phyloP scores from a whole-genome alignment of 495 filamentous ascomycete genomes.

The Astrocystis sublimbata region DNA sequence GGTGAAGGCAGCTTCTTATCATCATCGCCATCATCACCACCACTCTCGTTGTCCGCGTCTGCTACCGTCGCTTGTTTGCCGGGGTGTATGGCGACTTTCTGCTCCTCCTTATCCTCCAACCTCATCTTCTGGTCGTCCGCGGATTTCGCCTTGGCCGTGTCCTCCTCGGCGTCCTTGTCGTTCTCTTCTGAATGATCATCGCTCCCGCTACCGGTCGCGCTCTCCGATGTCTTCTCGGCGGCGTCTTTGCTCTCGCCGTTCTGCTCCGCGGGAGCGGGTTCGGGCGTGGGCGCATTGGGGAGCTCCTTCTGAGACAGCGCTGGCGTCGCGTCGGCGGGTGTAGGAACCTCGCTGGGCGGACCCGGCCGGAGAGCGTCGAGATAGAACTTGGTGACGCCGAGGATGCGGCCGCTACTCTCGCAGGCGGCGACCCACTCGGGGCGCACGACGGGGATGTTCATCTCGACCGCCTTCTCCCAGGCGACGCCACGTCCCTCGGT shows the following conservation, averaged over 20 bases:
- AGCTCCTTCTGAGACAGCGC: constrained; percentile 36
- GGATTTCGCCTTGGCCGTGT: constrained; percentile 32
- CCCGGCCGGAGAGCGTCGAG: constrained; percentile 66
- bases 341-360: constrained; percentile 31
- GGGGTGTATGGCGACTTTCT: constrained; percentile 48
- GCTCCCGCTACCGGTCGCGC: constrained; percentile 26
- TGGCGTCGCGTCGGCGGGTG: constrained; percentile 25
- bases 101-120: constrained; percentile 54
- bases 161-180: constrained; percentile 30
- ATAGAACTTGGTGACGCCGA: constrained; percentile 94
- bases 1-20: constrained; percentile 39
- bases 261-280: too few relatives aligned
- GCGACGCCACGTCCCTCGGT: constrained; percentile 86
- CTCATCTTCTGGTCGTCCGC: constrained; percentile 59
- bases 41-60: constrained; percentile 9
- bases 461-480: constrained; percentile 96
- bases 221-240: constrained; percentile 20
- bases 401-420: constrained; percentile 88
- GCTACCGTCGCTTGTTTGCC: constrained; percentile 13
- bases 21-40: not conserved
- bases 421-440: constrained; percentile 97
- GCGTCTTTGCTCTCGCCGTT: constrained; percentile 22
- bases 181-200: constrained; percentile 29
- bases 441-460: constrained; percentile 97
- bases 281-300: constrained; percentile 33